Evolutionary conservation across 345 rosid genomes (phyloP).

Genomic region (Luvunga scandens): DNA sequence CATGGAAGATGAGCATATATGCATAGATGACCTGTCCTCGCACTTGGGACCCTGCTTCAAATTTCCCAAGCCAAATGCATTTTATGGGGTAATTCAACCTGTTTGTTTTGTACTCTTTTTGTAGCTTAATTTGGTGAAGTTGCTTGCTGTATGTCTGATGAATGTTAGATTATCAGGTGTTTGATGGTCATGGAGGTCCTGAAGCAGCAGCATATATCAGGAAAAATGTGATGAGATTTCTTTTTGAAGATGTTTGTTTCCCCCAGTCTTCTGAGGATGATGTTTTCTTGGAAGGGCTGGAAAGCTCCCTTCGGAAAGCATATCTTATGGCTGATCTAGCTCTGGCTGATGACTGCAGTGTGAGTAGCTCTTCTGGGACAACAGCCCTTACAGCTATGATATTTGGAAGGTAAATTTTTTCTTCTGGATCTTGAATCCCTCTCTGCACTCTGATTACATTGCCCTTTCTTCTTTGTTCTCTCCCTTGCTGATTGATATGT

Average conservation of each 20-base stretch:
- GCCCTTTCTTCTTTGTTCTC: neutral
- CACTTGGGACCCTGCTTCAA: slow-evolving; percentile 41
- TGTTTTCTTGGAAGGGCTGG: slow-evolving; percentile 45
- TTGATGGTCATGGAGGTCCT: slow-evolving; percentile 95
- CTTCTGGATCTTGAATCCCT: neutral
- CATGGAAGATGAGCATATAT: slow-evolving; percentile 73
- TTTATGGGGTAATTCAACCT: slow-evolving; percentile 53
- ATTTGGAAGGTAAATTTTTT: slow-evolving; percentile 54
- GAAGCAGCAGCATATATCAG: slow-evolving; percentile 66
- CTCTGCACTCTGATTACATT: neutral
- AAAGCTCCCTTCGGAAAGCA: slow-evolving; percentile 49
- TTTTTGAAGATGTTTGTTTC: slow-evolving; percentile 57
- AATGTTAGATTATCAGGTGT: slow-evolving; percentile 40
- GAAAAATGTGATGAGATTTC: slow-evolving; percentile 44
- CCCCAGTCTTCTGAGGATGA: slow-evolving; percentile 52
- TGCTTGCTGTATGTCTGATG: slow-evolving; percentile 10
- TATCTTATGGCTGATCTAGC: slow-evolving; percentile 74
- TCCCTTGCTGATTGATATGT: neutral
- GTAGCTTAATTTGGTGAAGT: slow-evolving; percentile 10
- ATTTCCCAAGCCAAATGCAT: slow-evolving; percentile 60
- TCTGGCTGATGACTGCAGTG: slow-evolving; percentile 56
- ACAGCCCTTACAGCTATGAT: slow-evolving; percentile 76
- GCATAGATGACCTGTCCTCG: slow-evolving; percentile 52
- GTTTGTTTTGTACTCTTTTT: neutral
- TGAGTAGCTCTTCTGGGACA: slow-evolving; percentile 77